Evolutionary conservation across 2,329 filamentous ascomycete species (phyloP), one percentile per base, ranked within the genome.

Genomic region (Penicillium sp.): DNA sequence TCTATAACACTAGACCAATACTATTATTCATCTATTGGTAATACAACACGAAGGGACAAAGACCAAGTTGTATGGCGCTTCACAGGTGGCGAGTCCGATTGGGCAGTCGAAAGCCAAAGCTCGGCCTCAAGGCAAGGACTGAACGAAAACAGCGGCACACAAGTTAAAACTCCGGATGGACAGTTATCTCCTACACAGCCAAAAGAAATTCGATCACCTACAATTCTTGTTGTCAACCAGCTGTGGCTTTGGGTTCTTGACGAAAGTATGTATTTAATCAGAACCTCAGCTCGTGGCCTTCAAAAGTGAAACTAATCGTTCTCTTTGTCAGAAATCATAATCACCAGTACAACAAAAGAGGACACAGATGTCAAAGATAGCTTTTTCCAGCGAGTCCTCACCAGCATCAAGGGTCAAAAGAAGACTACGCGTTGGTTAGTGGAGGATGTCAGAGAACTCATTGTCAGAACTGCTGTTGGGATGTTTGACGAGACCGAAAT

Each of bases 181-280:
- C 5, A 38, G 33, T n/a, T 14, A 38, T n/a, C 12, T 14, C n/a
- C 33, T 38, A 16, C 33, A 14, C 33, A 38, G 16, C 16, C 33
- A 4, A 3, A n/a, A 9, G 14, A 14, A 7, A n/a, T 11, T n/a
- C 9, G 33, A 14, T 16, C n/a, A 38, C 33, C 33, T 4, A 38
- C 33, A 38, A 61, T 63, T 21, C 47, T 63, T 14, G 47, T 55
- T 12, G 59, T 64, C 12, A 56, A 61, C 52, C 61, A 63, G 35
- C 53, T 64, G 3, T 64, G 62, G 62, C 50, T 64, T n/a, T 63
- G 62, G 62, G 57, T 62, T 18, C 42, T 62, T n/a, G 60, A 61
- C 24, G 54, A 58, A 7, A 46, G 59, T 64, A 57, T 20, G 60
- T 18, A 40, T 40, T 14, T 40, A 40, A 14, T n/a, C n/a, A 18